Evolutionary conservation across 805 yeast genomes (phyloP).

Genomic region (Ogataea zsoltii): DNA sequence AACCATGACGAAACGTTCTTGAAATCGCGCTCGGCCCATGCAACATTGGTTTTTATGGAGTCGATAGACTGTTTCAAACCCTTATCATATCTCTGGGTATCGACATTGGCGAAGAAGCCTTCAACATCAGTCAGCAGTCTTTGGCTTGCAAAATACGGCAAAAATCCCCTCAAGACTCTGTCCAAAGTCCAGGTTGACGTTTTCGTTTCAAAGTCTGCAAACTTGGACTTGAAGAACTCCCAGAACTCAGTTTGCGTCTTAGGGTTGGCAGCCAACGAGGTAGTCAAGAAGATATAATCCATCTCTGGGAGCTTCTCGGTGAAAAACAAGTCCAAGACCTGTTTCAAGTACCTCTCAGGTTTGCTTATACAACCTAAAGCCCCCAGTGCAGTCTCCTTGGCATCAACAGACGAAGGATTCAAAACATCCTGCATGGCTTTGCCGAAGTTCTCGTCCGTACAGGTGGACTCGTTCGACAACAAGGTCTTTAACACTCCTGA

Average conservation of each 20-base stretch:
- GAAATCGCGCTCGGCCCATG: slow-evolving; percentile 52
- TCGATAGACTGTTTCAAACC: slow-evolving; percentile 59
- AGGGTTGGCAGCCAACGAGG: slow-evolving; percentile 47
- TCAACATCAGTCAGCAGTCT: slow-evolving; percentile 39
- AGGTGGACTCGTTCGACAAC: slow-evolving; percentile 38
- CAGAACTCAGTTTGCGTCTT: slow-evolving; percentile 46
- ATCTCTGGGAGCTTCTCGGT: slow-evolving; percentile 52
- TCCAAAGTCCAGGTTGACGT: slow-evolving; percentile 40
- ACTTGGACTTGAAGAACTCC: slow-evolving; percentile 50
- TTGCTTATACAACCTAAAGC: slow-evolving; percentile 52
- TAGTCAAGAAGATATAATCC: slow-evolving; percentile 57
- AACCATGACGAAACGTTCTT: slow-evolving; percentile 47
- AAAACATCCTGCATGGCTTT: slow-evolving; percentile 46
- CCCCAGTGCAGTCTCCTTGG: slow-evolving; percentile 56
- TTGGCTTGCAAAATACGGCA: slow-evolving; percentile 37
- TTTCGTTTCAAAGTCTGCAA: slow-evolving; percentile 42
- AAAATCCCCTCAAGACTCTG: slow-evolving; percentile 35
- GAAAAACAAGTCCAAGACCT: slow-evolving; percentile 41
- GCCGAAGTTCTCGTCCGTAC: slow-evolving; percentile 38
- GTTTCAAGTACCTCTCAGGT: slow-evolving; percentile 35
- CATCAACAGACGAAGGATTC: slow-evolving; percentile 55
- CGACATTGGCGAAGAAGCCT: slow-evolving; percentile 45
- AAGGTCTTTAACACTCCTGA: slow-evolving; percentile 45
- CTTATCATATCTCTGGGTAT: slow-evolving; percentile 57
- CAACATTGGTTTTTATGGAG: slow-evolving; percentile 46